Base-by-base conservation (phyloP, 805 yeast genomes). In the Yarrowia alimentaria region DNA sequence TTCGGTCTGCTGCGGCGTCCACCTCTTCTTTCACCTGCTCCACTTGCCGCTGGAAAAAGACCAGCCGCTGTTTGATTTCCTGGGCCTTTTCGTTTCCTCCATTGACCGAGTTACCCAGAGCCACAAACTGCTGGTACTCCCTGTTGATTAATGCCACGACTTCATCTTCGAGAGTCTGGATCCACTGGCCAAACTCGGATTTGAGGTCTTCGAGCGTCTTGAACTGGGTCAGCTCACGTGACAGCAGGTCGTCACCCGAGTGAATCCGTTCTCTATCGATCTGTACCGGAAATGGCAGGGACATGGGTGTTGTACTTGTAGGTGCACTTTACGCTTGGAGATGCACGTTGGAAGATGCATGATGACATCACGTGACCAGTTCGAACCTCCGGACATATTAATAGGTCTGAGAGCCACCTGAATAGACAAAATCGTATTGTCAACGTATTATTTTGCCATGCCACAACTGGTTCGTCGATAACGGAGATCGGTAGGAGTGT, bases 81-180 rank as follows among this genome's bases (percentile, higher is more conserved):
- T 43, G 35, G 6, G 30, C 37, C 13, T 30, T 43, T 14, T 2
- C 4, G 50, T 31, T 43, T 7, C 37, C 50, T 4, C 37, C 37
- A 29, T 37, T 31, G 29, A 43, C 50, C 1, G 37, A 43, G 28
- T 43, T 43, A 7, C 50, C 50, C 6, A 43, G 50, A 2, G 35
- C 37, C 50, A 43, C 50, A 43, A 43, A 43, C 35, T 43, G 35
- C 22, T 43, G 35, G 50, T 43, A 43, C 30, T 43, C 50, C 22
- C 21, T 30, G 30, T 43, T 43, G 50, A 43, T 31, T 18, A 43
- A 32, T 16, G 29, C 50, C 29, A 43, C 50, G n/a, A 43, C 37
- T 22, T 43, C 50, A 32, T 43, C 21, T n/a, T 43, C 50, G 6
- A 43, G 37, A 21, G 21, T 31, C 29, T 43, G 50, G 6, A 30